Evolutionary conservation across 257 asterid species (phyloP).

Genomic region (Henckelia pumila): DNA sequence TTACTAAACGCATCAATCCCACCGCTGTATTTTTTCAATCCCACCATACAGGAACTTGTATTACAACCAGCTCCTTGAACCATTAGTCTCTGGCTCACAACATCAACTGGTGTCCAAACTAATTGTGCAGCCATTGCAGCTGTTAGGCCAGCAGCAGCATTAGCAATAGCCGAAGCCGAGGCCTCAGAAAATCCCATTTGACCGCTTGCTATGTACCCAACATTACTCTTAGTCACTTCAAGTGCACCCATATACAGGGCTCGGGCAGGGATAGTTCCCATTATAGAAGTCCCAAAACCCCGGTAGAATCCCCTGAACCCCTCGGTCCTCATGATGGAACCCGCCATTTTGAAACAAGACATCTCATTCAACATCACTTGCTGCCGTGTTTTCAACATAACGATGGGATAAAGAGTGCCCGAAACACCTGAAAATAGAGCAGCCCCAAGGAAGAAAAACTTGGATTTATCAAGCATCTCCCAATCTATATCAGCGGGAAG

Average conservation of each 20-base stretch:
- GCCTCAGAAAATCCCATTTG: slow-evolving; percentile 71
- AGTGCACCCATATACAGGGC: slow-evolving; percentile 98
- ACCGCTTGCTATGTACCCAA: slow-evolving; percentile 56
- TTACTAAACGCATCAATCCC: slow-evolving; percentile 89
- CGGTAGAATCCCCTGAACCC: slow-evolving; percentile 83
- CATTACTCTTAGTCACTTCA: slow-evolving; percentile 84
- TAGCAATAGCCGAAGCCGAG: slow-evolving; percentile 73
- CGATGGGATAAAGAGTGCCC: slow-evolving; percentile 68
- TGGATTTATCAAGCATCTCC: slow-evolving; percentile 96
- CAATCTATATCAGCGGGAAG: slow-evolving; percentile 96
- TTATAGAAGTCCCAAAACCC: slow-evolving; percentile 86
- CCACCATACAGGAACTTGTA: slow-evolving; percentile 31
- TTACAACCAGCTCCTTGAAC: slow-evolving; percentile 63
- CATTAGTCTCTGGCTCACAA: slow-evolving; percentile 95
- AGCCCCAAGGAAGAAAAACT: slow-evolving; percentile 92
- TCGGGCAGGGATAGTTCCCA: slow-evolving; percentile 93
- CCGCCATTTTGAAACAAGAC: slow-evolving; percentile 68
- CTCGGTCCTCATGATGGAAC: slow-evolving; percentile 55
- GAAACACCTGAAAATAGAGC: slow-evolving; percentile 91
- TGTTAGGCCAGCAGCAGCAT: slow-evolving; percentile 86
- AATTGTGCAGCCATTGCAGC: slow-evolving; percentile 98
- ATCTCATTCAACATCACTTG: slow-evolving; percentile 59
- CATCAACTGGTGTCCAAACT: slow-evolving; percentile 98
- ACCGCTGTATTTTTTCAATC: slow-evolving; percentile 64
- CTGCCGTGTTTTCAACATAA: slow-evolving; percentile 81